Evolutionary conservation across 345 rosid species (phyloP).

Genomic region (Isatis tinctoria): DNA sequence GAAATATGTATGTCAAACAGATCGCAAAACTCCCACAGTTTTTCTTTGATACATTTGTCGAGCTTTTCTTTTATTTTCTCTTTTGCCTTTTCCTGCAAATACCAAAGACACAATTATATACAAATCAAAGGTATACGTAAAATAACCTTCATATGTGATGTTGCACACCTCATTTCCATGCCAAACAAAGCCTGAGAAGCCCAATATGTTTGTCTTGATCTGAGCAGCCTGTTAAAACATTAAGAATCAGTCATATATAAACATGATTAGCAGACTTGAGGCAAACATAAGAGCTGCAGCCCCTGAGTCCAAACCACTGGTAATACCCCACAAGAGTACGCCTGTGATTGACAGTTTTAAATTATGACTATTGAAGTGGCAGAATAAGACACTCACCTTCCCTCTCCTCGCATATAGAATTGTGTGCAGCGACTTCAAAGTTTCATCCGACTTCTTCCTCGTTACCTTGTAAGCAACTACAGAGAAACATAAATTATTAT

Average conservation of each 20-base stretch:
- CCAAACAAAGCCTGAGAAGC: constrained; percentile 97
- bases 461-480: constrained; percentile 83
- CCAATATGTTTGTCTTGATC: constrained; percentile 72
- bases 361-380: neutral
- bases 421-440: constrained; percentile 67
- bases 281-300: constrained; percentile 1
- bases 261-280: neutral
- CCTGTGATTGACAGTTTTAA: neutral
- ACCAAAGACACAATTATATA: constrained; percentile 8
- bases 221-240: constrained; percentile 69
- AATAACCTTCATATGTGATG: neutral
- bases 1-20: constrained; percentile 63
- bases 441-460: constrained; percentile 73
- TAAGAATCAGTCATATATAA: constrained; percentile 26
- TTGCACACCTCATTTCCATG: constrained; percentile 80
- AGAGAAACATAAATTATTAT: constrained; percentile 9
- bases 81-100: constrained; percentile 77
- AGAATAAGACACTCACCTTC: constrained; percentile 46
- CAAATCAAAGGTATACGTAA: neutral
- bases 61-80: constrained; percentile 72
- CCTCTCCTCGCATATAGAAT: constrained; percentile 76
- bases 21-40: constrained; percentile 75
- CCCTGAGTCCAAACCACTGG: neutral
- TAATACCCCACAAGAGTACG: neutral
- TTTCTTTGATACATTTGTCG: constrained; percentile 87